These are phyloP conservation scores for Cronartium ribicola DNA, from an alignment of 1,284 basidiomycete species.

Conservation along the genomic window DNA sequence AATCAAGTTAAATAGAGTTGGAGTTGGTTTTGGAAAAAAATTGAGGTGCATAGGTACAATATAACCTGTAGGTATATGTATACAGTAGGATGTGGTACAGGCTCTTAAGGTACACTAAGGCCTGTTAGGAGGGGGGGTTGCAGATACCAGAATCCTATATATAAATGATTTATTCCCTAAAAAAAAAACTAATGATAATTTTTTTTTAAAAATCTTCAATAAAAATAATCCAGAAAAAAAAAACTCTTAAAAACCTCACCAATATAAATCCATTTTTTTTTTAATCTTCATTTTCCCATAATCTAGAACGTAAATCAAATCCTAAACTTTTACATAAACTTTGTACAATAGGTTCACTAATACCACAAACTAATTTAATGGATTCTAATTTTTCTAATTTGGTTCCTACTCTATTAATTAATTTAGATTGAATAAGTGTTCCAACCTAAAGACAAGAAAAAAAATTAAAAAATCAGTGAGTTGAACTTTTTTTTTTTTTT, in stretches of 20 bases:
- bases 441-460: conserved; percentile 1
- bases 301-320: conserved; percentile 1
- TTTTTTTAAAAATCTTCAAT: not conserved
- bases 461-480: not conserved
- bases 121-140: too few relatives aligned
- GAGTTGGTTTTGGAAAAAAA: too few relatives aligned
- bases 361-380: not conserved
- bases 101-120: too few relatives aligned
- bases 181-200: not conserved
- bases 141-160: too few relatives aligned
- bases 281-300: not conserved
- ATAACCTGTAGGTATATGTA: too few relatives aligned
- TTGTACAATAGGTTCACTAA: not conserved
- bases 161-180: not conserved
- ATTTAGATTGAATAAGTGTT: conserved; percentile 16
- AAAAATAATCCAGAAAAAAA: not conserved
- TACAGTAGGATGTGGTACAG: too few relatives aligned
- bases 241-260: not conserved
- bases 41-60: too few relatives aligned
- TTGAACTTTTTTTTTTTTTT: not conserved
- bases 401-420: not conserved
- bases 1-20: too few relatives aligned
- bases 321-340: not conserved
- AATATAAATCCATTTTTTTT: not conserved
- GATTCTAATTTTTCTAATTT: not conserved